These are phyloP conservation scores for Cornus florida DNA, from an alignment of 148 eudicot species.

Conservation along the genomic window DNA sequence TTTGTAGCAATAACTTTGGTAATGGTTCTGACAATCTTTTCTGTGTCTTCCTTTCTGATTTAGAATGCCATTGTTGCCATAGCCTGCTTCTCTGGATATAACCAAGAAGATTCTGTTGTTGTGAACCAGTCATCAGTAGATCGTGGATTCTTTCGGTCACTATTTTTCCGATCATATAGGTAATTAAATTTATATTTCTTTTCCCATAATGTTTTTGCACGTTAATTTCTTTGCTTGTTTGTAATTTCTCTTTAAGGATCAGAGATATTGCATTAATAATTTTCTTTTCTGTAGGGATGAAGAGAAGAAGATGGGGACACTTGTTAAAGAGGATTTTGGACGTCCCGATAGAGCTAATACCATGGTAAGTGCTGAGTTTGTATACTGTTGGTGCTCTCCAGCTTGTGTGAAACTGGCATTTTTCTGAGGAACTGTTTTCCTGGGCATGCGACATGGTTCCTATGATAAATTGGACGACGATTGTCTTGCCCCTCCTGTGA, in stretches of 20 bases:
- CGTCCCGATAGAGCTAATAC: conserved; percentile 93
- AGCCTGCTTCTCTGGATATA: conserved; percentile 95
- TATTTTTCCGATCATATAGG: no score
- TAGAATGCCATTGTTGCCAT: conserved; percentile 97
- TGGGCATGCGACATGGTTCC: conserved; percentile 99
- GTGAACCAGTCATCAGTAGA: conserved; percentile 99
- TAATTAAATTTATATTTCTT: conserved; percentile 9
- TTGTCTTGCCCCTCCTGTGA: conserved; percentile 98
- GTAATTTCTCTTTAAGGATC: not conserved
- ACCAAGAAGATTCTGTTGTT: conserved; percentile 97
- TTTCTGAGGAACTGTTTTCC: conserved; percentile 12
- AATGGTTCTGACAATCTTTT: conserved; percentile 5
- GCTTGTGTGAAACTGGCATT: not conserved
- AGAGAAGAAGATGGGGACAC: conserved; percentile 99
- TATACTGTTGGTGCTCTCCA: not conserved
- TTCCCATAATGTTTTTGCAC: not conserved
- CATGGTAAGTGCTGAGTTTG: conserved; percentile 47
- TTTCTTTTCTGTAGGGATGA: conserved; percentile 57
- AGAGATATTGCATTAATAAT: not conserved
- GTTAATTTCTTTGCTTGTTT: not conserved
- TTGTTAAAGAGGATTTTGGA: conserved; percentile 92
- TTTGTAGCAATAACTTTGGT: not conserved
- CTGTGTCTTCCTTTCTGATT: conserved; percentile 9
- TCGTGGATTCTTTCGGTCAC: no score
- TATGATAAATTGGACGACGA: conserved; percentile 97